phyloP scores from a whole-genome alignment of 2,329 filamentous ascomycete species.

The Botrytis hyacinthi region DNA sequence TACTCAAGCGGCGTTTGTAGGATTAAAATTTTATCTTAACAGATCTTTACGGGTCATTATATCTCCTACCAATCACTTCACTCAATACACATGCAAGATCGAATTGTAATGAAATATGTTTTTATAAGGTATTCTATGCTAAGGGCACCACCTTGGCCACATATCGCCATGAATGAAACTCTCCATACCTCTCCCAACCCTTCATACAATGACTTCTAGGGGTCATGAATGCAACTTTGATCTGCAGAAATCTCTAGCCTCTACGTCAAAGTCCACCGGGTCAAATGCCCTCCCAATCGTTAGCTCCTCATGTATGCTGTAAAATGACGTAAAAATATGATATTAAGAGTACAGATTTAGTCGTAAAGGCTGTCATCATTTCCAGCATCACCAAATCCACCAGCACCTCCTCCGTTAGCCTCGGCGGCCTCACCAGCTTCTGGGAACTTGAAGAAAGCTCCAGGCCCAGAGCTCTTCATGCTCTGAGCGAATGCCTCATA shows the following conservation, averaged over 20 bases:
- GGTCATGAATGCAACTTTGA: slow-evolving; percentile 1
- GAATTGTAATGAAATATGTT: background rate
- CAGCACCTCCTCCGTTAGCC: slow-evolving; percentile 45
- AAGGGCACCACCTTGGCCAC: slow-evolving; percentile 16
- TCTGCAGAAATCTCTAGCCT: slow-evolving; percentile 23
- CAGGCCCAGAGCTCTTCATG: slow-evolving; percentile 97
- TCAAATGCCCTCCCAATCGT: slow-evolving; percentile 21
- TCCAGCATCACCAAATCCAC: slow-evolving; percentile 77
- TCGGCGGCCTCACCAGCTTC: slow-evolving; percentile 60
- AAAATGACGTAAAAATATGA: slow-evolving; percentile 24
- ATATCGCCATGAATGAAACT: slow-evolving; percentile 8
- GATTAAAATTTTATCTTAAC: background rate
- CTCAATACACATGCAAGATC: background rate
- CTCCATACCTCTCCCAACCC: slow-evolving; percentile 5
- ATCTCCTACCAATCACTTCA: background rate
- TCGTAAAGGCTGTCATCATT: slow-evolving; percentile 98
- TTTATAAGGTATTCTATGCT: slow-evolving; percentile 25
- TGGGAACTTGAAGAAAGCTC: slow-evolving; percentile 98
- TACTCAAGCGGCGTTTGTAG: background rate
- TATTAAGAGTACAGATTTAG: slow-evolving; percentile 52
- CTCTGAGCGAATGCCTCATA: slow-evolving; percentile 99
- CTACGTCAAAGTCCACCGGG: slow-evolving; percentile 25
- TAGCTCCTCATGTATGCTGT: slow-evolving; percentile 23
- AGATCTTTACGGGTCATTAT: background rate
- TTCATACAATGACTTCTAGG: slow-evolving; percentile 6